Percentiles rank a stretch among this genome's conserved stretches.
phyloP scores from a whole-genome alignment of 2,329 filamentous ascomycete genomes.

The Fusarium palustre region DNA sequence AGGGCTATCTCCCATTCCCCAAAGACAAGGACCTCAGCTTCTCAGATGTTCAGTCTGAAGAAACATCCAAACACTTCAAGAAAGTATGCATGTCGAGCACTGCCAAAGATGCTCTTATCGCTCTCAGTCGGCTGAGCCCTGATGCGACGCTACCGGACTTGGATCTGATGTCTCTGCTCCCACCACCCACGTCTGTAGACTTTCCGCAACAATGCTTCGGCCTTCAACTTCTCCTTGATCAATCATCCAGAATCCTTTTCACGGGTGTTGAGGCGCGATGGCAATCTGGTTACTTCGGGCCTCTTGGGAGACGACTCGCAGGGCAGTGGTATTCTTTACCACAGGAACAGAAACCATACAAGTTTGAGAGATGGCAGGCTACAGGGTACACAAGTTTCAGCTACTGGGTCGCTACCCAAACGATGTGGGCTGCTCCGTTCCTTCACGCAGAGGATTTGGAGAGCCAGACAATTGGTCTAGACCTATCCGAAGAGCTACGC shows the following conservation, averaged over 20 bases:
- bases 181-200: background rate
- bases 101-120: background rate
- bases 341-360: background rate
- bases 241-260: background rate
- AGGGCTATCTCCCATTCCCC: background rate
- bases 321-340: conserved; percentile 9
- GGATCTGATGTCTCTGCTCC: background rate
- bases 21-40: background rate
- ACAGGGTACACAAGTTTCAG: background rate
- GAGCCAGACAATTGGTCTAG: conserved; percentile 1
- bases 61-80: background rate
- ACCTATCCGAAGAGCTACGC: background rate
- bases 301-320: background rate
- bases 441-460: conserved; percentile 10
- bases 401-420: conserved; percentile 9
- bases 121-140: background rate
- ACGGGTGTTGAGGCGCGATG: background rate
- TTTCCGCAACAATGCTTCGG: conserved; percentile 16
- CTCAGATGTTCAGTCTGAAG: background rate
- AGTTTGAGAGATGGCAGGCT: background rate
- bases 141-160: background rate
- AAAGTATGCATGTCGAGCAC: background rate
- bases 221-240: background rate
- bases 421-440: conserved; percentile 19
- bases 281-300: conserved; percentile 11